Evolutionary conservation across 2,329 filamentous ascomycete species (phyloP), one percentile per base, ranked within the genome.

Genomic region (Pyrenochaeta sp.): DNA sequence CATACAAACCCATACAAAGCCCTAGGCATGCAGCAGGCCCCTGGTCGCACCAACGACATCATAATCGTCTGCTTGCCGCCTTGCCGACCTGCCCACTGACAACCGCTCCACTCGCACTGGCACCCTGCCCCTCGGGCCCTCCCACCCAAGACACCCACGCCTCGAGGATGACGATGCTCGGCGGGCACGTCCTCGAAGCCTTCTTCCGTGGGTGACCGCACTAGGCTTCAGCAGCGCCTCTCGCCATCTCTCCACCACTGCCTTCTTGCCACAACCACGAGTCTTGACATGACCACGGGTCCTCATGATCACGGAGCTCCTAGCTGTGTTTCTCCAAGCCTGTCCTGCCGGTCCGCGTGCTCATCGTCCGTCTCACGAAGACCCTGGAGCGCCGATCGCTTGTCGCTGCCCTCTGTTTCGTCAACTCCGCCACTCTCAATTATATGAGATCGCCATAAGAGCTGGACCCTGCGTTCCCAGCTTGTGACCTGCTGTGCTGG

Each of bases 391-490:
- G 61, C 55, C 55, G 62, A 60, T 64, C 60, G 6, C 41, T 51
- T 44, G 23, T 46, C 44, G 44, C 44, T 29, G 37, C 38, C 47
- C 19, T 45, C 44, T 55, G 38, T 46, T 53, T 54, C 51, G 56
- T 43, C 44, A 24, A 52, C 29, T 15, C 36, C 43, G 34, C 44
- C 20, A 31, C 49, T 54, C 24, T n/a, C 38, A 55, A 54, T 28
- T 36, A 54, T 55, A 51, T 20, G 44, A 34, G 62, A 65, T 65
- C 60, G 53, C 49, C 62, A 36, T 44, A 53, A 51, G 41, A 48
- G 31, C 41, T 51, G 58, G 59, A 59, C 62, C 60, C 62, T 63
- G 59, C 56, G 35, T 42, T 48, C 40, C 42, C 22, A 30, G 39
- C 49, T 32, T 61, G 51, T 37, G 32, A 35, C 53, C 44, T 17